Conservation (phyloP, 805 yeast species). For the Saccharomyces kudriavzevii region DNA sequence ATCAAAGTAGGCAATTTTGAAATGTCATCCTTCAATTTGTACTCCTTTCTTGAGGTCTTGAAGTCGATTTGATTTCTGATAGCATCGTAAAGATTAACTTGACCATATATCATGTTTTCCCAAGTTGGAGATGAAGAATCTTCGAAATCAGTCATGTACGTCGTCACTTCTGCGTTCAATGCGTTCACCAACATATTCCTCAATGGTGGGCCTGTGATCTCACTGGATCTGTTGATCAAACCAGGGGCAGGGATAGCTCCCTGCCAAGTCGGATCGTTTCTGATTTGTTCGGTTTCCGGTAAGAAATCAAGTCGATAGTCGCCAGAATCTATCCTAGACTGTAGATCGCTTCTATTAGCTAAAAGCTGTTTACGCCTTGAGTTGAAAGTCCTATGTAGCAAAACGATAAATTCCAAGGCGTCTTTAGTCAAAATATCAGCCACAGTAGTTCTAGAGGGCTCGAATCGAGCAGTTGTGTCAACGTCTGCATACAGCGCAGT, state of each 20-base stretch:
- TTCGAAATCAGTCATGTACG: slow-evolving; percentile 83
- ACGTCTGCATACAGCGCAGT: slow-evolving; percentile 31
- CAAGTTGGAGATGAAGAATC: slow-evolving; percentile 82
- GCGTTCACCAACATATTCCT: slow-evolving; percentile 80
- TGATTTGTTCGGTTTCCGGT: slow-evolving; percentile 58
- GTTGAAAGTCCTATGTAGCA: slow-evolving; percentile 68
- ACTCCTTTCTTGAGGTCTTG: slow-evolving; percentile 37
- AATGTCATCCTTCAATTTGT: slow-evolving; percentile 41
- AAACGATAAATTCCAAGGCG: slow-evolving; percentile 59
- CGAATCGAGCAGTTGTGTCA: slow-evolving; percentile 19
- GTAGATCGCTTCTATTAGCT: slow-evolving; percentile 53
- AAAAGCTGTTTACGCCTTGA: slow-evolving; percentile 49
- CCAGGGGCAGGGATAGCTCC: slow-evolving; percentile 70
- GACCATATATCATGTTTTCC: slow-evolving; percentile 73
- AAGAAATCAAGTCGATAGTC: slow-evolving; percentile 49
- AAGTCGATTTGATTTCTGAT: slow-evolving; percentile 59
- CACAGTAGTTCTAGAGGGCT: slow-evolving; percentile 31
- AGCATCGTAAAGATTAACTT: slow-evolving; percentile 69
- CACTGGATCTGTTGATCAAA: slow-evolving; percentile 64
- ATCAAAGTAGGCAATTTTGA: slow-evolving; percentile 55
- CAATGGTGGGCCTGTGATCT: slow-evolving; percentile 81
- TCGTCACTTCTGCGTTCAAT: slow-evolving; percentile 66
- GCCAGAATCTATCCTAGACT: slow-evolving; percentile 53
- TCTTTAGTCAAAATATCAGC: slow-evolving; percentile 34
- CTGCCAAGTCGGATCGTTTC: slow-evolving; percentile 68